Base-by-base conservation (phyloP, 2,329 filamentous ascomycete genomes). In the Epicoccum sorghinum region DNA sequence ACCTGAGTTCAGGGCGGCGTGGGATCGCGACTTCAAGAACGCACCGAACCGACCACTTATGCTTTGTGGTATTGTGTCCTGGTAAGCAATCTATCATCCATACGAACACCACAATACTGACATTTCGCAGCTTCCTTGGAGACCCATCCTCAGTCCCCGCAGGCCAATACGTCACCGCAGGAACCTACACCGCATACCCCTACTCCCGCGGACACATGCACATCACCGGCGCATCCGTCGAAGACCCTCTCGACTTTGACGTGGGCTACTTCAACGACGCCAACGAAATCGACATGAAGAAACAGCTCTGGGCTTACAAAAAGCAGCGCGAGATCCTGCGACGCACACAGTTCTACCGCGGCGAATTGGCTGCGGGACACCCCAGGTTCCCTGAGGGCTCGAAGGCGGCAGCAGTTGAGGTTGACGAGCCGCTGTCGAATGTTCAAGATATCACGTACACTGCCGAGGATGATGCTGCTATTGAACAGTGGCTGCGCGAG, bases 271-370 rank as follows among this genome's bases (percentile, higher is more conserved):
- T 89, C 29, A 78, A 72, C 4, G 81, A 87, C 47, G 61, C 73
- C 10, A 72, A 85, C 58, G 80, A 83, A 1, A 69, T 84, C n/a
- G 86, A 88, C 64, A 29, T 87, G 25, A 82, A 82, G 66, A 83
- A 80, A 62, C 80, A 83, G 10, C 61, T 86, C 9, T 88, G 85
- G 85, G 80, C 76, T 0, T 89, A 89, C 75, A 89, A 89, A 71
- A 83, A 82, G 62, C 78, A 79, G n/a, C 83, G 87, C 3, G 85
- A 87, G 68, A 80, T 88, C 47, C 75, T 79, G 22, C 81, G 86
- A 3, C 81, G 84, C 12, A 82, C 83, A 64, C 70, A 78, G 2
- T 75, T 79, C 52, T 86, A 81, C 70, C 71, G 70, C 8, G 77
- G 78, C 25, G 74, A 78, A 55, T 51, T 79, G n/a, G 67, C 64